These are phyloP conservation scores for Leucaena leucocephala DNA, from an alignment of 306 rosid genomes.

Conservation along the genomic window DNA sequence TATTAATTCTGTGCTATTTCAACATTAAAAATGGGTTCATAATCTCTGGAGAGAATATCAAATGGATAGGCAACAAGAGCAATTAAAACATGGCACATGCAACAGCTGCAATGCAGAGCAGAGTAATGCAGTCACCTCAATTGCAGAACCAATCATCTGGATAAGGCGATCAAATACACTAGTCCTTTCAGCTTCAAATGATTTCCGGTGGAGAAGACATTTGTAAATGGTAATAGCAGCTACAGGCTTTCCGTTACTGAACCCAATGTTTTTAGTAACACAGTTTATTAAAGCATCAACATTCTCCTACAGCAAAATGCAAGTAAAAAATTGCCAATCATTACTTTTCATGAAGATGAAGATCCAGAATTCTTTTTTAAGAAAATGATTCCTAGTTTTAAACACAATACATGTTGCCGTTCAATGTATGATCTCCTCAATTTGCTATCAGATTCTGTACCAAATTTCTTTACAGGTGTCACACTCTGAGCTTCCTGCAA, in stretches of 20 bases:
- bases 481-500: too few species aligned
- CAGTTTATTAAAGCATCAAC: constrained; percentile 88
- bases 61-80: too few species aligned
- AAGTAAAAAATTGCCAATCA: constrained; percentile 24
- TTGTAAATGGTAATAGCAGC: constrained; percentile 94
- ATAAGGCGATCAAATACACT: constrained; percentile 99
- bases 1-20: too few species aligned
- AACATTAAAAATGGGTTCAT: too few species aligned
- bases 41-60: too few species aligned
- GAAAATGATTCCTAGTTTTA: background rate
- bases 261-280: constrained; percentile 80
- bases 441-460: constrained; percentile 70
- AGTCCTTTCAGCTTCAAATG: constrained; percentile 98
- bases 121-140: constrained; percentile 67
- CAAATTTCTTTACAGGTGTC: too few species aligned
- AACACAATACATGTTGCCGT: too few species aligned
- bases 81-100: too few species aligned
- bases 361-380: background rate
- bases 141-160: constrained; percentile 97
- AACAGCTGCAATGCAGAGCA: too few species aligned
- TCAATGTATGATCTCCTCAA: constrained; percentile 68
- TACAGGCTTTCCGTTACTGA: constrained; percentile 86
- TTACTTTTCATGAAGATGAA: constrained; percentile 16
- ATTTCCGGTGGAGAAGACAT: constrained; percentile 96
- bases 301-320: constrained; percentile 61